Evolutionary conservation across 306 rosid genomes (phyloP).

Genomic region (Casuarina glauca): DNA sequence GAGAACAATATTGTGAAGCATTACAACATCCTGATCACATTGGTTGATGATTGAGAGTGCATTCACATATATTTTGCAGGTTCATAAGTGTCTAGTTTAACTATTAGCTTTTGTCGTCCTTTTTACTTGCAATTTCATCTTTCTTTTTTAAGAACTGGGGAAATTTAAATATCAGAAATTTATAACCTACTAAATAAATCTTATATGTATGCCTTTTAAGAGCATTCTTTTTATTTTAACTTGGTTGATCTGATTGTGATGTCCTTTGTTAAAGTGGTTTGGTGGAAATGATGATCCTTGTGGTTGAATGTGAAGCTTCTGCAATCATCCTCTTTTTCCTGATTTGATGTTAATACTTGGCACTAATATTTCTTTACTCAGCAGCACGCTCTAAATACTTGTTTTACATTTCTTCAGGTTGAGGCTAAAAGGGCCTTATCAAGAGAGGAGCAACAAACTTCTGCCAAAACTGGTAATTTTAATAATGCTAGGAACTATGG

Average conservation of each 20-base stretch:
- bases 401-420: constrained; percentile 69
- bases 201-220: not conserved
- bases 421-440: constrained; percentile 98
- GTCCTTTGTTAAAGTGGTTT: not conserved
- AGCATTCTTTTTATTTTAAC: not conserved
- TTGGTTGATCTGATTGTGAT: not conserved
- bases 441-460: constrained; percentile 93
- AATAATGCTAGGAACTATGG: constrained; percentile 64
- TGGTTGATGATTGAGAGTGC: not conserved
- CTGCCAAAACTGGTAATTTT: constrained; percentile 70
- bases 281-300: not conserved
- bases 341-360: constrained; percentile 5
- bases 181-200: not conserved
- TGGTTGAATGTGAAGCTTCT: not conserved
- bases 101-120: not conserved
- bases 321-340: not conserved
- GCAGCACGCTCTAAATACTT: constrained; percentile 3
- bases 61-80: not conserved
- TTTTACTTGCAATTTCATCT: not conserved
- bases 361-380: not conserved
- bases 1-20: not conserved
- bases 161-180: not conserved
- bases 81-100: not conserved
- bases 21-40: not conserved
- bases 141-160: not conserved